Base-by-base conservation (phyloP, 2,329 filamentous ascomycete genomes). In the Coniochaeta hoffmannii region DNA sequence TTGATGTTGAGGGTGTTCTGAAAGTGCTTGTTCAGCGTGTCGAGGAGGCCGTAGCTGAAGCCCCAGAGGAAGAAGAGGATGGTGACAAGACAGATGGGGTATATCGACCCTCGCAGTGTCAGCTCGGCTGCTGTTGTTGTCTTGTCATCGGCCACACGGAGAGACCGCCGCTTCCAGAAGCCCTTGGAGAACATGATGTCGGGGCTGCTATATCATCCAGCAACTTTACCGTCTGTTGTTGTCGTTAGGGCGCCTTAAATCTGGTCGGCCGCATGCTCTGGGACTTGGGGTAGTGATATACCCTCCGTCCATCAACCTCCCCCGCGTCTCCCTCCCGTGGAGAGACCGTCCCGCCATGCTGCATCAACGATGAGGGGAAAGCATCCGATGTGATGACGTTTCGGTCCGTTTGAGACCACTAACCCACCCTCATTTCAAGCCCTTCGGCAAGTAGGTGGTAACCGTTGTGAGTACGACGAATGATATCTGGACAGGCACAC, bases 41-140 rank as follows among this genome's bases (percentile, higher is more conserved):
- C 80, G 44, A 84, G 73, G 17, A 82, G 72, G 30, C 79, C 79
- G 65, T 82, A 82, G 22, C 72, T 74, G 66, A 81, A 82, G 26
- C 80, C 80, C 82, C 82, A 85, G 22, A 87, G 75, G 66, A 86
- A 85, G 71, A 86, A 86, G 1, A 86, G 69, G 50, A 84, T 72
- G 0, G 82, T 86, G 53, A 89, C 86, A 4, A 90, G 76, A 55
- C 74, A 73, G 49, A 89, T 76, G 3, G 87, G 87, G 61, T 80
- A 80, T 54, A 90, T 75, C 12, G 86, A 89, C 63, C 88, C 77
- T 53, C 83, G 75, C 30, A 89, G 66, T 0, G 85, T 88, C 59
- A 90, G 73, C 67, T 87, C 72, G 9, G 75, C 73, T 1, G 74
- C 74, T 51, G 64, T 71, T 15, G 74, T 78, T 46, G 69, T 66